phyloP scores from a whole-genome alignment of 2,329 filamentous ascomycete species.

The Epichloe uncinata region DNA sequence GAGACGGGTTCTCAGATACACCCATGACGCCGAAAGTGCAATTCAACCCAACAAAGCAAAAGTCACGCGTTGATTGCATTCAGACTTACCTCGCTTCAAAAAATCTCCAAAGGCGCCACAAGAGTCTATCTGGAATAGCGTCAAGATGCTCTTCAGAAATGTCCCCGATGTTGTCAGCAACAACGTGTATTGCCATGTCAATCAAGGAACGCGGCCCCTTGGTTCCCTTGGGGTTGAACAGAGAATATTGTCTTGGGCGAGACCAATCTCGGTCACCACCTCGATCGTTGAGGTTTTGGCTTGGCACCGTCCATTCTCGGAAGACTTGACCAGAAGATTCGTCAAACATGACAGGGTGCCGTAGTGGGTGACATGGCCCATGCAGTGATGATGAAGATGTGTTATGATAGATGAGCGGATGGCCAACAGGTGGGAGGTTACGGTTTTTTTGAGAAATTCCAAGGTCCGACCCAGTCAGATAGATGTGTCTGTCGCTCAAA shows the following conservation, averaged over 20 bases:
- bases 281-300: slow-evolving; percentile 11
- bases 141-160: slow-evolving; percentile 22
- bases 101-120: slow-evolving; percentile 26
- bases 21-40: background rate
- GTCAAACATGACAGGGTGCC: slow-evolving; percentile 19
- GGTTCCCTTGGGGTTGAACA: slow-evolving; percentile 13
- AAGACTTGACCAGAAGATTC: slow-evolving; percentile 22
- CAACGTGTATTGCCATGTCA: slow-evolving; percentile 25
- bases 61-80: background rate
- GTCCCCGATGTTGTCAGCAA: slow-evolving; percentile 24
- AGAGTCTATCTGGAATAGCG: slow-evolving; percentile 19
- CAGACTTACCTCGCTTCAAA: slow-evolving; percentile 24
- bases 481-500: too few species aligned
- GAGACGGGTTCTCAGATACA: background rate
- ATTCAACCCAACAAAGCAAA: background rate
- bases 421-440: too few species aligned
- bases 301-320: slow-evolving; percentile 22
- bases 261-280: slow-evolving; percentile 23
- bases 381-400: too few species aligned
- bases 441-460: too few species aligned
- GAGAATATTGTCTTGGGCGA: slow-evolving; percentile 16
- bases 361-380: too few species aligned
- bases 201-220: slow-evolving; percentile 24
- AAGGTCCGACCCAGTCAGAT: too few species aligned
- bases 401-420: too few species aligned